Evolutionary conservation across 2,329 filamentous ascomycete species (phyloP), one percentile per base, ranked within the genome.

Genomic region (Aurifilum marmelostoma): DNA sequence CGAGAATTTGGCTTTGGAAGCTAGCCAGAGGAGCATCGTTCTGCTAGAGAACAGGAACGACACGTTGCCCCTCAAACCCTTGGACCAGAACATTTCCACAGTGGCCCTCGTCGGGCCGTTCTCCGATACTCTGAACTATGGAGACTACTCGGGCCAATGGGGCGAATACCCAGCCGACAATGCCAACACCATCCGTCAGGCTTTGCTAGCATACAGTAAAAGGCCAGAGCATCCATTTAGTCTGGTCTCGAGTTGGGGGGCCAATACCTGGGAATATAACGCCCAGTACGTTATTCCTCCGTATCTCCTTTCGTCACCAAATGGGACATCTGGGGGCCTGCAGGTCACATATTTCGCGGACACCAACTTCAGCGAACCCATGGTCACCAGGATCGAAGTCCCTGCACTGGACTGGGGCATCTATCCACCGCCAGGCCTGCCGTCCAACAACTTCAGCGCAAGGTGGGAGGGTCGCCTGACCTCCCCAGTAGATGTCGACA

Each of bases 391-490:
- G 41, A 62, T 77, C 14, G 81, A 83, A 67, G 73, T 74, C 0
- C 81, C 81, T 1, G 79, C 79, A 8, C 76, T 80, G 2, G 79
- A 83, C 65, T 83, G 81, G 81, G 81, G 81, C 3, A 71, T 82
- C 37, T 83, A 82, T 65, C 81, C 81, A 14, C 81, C 81, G 0
- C 75, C 79, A 1, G 79, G 78, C 5, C 74, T 82, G 1, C 76
- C 79, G 11, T 82, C 79, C 0, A 83, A 79, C 68, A 83, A 83
- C 69, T 83, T 83, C 71, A 83, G 80, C 66, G 80, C 77, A 0
- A 73, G 78, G 16, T 83, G 81, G 81, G 80, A 82, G 71, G 81
- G 81, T 6, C 72, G 75, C 1, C 65, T 83, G 21, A 72, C 74
- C 21, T 77, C 79, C 0, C 78, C 81, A 0, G 79, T 81, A 16